Conservation (phyloP, 2,329 filamentous ascomycete species). For the Ophiognomonia clavigignenti-juglandacearum region DNA sequence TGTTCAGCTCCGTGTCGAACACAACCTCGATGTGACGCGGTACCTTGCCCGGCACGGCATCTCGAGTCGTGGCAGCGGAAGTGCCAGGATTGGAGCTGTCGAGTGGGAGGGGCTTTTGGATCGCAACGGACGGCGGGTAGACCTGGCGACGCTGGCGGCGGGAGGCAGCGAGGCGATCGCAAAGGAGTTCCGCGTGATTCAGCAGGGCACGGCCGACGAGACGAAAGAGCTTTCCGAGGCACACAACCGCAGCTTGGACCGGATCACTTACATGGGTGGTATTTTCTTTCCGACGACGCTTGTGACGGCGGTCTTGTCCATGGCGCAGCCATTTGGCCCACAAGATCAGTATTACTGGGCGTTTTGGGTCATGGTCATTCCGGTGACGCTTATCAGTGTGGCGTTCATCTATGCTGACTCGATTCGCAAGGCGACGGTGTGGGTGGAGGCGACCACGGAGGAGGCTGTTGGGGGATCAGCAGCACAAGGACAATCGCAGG, state of each 20-base stretch:
- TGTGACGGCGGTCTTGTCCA: slow-evolving; percentile 42
- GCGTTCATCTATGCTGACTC: slow-evolving; percentile 44
- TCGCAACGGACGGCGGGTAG: too few species aligned
- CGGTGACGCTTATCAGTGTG: slow-evolving; percentile 33
- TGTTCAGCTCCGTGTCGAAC: too few species aligned
- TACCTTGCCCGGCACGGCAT: too few species aligned
- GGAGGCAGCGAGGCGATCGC: slow-evolving; percentile 12
- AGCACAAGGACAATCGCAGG: too few species aligned
- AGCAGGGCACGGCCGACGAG: slow-evolving; percentile 13
- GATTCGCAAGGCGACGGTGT: slow-evolving; percentile 40
- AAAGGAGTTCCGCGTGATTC: neutral
- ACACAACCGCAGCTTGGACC: too few species aligned
- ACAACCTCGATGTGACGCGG: too few species aligned
- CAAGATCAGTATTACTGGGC: slow-evolving; percentile 39
- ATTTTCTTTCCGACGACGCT: slow-evolving; percentile 43
- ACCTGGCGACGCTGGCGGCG: too few species aligned
- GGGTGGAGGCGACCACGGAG: too few species aligned
- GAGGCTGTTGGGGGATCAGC: too few species aligned
- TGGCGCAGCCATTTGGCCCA: slow-evolving; percentile 40
- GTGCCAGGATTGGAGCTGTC: too few species aligned
- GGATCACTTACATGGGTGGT: slow-evolving; percentile 45
- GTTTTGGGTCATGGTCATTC: slow-evolving; percentile 40
- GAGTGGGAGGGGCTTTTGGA: too few species aligned
- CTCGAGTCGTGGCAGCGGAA: too few species aligned
- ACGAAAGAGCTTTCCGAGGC: slow-evolving; percentile 35